These are phyloP conservation scores for Penicillium olsonii DNA, from an alignment of 2,329 filamentous ascomycete species.

Conservation along the genomic window DNA sequence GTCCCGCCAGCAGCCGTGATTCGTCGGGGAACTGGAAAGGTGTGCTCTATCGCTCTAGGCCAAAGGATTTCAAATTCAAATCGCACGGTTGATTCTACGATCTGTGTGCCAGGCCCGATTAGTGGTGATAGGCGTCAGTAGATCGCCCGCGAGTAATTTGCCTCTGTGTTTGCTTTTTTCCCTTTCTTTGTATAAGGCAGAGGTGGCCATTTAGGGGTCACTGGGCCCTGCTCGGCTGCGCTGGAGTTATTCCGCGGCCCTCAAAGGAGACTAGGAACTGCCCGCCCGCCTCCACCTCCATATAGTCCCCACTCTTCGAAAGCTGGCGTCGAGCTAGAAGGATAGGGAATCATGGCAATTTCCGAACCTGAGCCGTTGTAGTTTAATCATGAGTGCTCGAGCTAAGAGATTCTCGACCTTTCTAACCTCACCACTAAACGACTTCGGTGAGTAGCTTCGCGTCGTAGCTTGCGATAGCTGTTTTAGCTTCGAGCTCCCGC, in stretches of 20 bases:
- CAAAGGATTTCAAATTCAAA: constrained; percentile 9
- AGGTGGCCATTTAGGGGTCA: constrained; percentile 4
- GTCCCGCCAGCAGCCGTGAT: constrained; percentile 10
- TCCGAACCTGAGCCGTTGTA: constrained; percentile 5
- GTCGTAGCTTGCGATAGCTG: not conserved
- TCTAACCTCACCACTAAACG: too few relatives aligned
- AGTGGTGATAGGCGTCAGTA: constrained; percentile 1
- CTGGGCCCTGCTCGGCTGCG: constrained; percentile 14
- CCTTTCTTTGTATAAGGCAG: not conserved
- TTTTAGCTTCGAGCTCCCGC: not conserved
- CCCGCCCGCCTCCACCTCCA: constrained; percentile 30
- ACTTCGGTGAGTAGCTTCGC: not conserved
- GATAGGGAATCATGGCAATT: constrained; percentile 1
- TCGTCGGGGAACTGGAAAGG: constrained; percentile 19
- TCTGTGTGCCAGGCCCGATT: not conserved
- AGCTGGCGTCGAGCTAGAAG: constrained; percentile 10
- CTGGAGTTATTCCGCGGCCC: constrained; percentile 23
- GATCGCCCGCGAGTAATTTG: not conserved
- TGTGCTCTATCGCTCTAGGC: not conserved
- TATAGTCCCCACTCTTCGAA: constrained; percentile 12
- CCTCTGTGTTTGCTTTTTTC: not conserved
- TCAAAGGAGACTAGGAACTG: constrained; percentile 24
- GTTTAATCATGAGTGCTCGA: not conserved
- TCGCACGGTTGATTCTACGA: constrained; percentile 10
- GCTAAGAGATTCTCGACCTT: not conserved